Evolutionary conservation across 1,284 basidiomycete species (phyloP).

Genomic region (Schizophyllum commune): DNA sequence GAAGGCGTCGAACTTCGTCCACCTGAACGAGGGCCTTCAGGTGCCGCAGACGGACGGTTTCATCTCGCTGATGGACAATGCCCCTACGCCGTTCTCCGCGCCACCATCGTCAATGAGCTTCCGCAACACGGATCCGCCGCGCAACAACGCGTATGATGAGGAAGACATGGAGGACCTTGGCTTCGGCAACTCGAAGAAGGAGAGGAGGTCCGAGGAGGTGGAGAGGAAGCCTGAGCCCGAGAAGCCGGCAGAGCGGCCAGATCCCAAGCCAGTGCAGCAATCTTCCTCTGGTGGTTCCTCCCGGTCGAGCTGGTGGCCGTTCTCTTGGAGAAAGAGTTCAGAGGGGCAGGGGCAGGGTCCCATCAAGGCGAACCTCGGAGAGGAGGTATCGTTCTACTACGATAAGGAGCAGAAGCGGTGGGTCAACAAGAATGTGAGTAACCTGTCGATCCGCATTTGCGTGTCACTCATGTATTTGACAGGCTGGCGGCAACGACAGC

Average conservation of each 20-base stretch:
- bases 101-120: conserved; percentile 24
- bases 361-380: conserved; percentile 87
- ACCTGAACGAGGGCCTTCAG: conserved; percentile 33
- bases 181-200: conserved; percentile 68
- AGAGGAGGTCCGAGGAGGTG: conserved; percentile 20
- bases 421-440: conserved; percentile 87
- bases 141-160: conserved; percentile 31
- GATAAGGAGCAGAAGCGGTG: conserved; percentile 93
- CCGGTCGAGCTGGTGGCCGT: conserved; percentile 62
- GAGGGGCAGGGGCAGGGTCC: conserved; percentile 49
- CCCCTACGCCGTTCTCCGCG: conserved; percentile 32
- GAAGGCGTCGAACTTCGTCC: conserved; percentile 56
- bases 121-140: conserved; percentile 13
- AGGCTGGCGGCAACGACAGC: conserved; percentile 48
- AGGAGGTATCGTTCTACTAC: conserved; percentile 88
- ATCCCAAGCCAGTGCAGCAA: conserved; percentile 22
- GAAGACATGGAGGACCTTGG: conserved; percentile 88
- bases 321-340: conserved; percentile 58
- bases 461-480: conserved; percentile 6
- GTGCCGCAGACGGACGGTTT: conserved; percentile 55
- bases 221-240: conserved; percentile 15
- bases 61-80: conserved; percentile 79
- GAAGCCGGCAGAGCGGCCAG: conserved; percentile 18
- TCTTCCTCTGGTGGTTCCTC: conserved; percentile 20
- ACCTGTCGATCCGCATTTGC: neutral